A percentile compares a stretch with the other conserved stretches of the same genome.
Evolutionary conservation across 352 stramenopile genomes (phyloP).

Genomic region (Phytophthora palmivora): DNA sequence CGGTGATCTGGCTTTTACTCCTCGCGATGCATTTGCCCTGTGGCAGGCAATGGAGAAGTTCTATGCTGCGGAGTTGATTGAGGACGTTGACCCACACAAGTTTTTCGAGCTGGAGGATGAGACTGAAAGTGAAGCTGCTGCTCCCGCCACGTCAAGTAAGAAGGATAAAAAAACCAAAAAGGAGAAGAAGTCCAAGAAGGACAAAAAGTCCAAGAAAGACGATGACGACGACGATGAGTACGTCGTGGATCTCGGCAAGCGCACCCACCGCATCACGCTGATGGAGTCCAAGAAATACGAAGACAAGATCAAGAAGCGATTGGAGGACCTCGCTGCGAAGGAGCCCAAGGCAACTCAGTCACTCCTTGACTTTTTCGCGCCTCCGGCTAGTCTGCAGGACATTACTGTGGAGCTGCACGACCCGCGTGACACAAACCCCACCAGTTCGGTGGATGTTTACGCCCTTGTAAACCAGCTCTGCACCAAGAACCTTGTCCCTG

Average conservation of each 20-base stretch:
- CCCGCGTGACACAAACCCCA: conserved; percentile 57
- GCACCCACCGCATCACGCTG: conserved; percentile 95
- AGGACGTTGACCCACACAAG: conserved; percentile 94
- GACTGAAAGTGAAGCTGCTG: conserved; percentile 21
- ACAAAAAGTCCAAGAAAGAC: conserved; percentile 65
- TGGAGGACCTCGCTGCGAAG: conserved; percentile 89
- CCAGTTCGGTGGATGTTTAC: conserved; percentile 72
- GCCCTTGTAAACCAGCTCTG: conserved; percentile 74
- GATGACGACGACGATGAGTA: conserved; percentile 72
- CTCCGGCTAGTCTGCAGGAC: conserved; percentile 65
- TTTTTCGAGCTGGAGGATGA: conserved; percentile 91
- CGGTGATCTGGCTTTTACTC: conserved; percentile 94
- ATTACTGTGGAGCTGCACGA: conserved; percentile 64
- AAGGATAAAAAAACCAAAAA: conserved; percentile 60
- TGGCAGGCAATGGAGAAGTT: conserved; percentile 92
- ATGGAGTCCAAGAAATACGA: conserved; percentile 98
- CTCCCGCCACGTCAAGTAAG: conserved; percentile 46
- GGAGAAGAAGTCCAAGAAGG: conserved; percentile 74
- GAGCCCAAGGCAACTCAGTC: conserved; percentile 90
- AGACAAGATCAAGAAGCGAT: conserved; percentile 93
- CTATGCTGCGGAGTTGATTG: conserved; percentile 79
- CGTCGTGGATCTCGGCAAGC: conserved; percentile 76
- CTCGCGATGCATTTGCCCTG: conserved; percentile 95
- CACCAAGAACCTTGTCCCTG: conserved; percentile 67
- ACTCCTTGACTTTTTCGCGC: conserved; percentile 85